Percentiles rank a stretch among this genome's conserved stretches.
Evolutionary conservation across 2,329 filamentous ascomycete genomes (phyloP).

Genomic region (Fusarium nygamai): DNA sequence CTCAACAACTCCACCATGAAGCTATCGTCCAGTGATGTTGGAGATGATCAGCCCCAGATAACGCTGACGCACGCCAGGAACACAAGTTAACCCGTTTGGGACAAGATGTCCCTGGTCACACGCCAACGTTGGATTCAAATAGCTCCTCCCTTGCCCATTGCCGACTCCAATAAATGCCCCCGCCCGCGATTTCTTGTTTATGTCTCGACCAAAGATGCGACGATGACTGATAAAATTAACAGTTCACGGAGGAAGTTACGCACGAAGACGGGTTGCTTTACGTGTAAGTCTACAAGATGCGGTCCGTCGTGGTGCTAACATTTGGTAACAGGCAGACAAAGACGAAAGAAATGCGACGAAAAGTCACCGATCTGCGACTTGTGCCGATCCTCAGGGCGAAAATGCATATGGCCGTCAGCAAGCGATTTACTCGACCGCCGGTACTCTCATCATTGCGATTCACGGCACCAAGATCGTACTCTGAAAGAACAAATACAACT

Average conservation of each 20-base stretch:
- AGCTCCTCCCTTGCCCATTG: background rate
- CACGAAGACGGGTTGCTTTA: slow-evolving; percentile 34
- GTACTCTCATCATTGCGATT: slow-evolving; percentile 9
- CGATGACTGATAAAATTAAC: background rate
- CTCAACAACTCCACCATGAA: background rate
- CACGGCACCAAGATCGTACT: background rate
- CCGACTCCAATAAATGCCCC: background rate
- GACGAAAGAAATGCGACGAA: slow-evolving; percentile 36
- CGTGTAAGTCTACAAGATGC: background rate
- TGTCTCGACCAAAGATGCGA: background rate
- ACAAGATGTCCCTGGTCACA: background rate
- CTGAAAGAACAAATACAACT: background rate
- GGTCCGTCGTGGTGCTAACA: background rate
- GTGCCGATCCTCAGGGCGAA: slow-evolving; percentile 1
- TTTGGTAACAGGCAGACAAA: slow-evolving; percentile 5
- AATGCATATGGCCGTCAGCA: slow-evolving; percentile 25
- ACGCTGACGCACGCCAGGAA: background rate
- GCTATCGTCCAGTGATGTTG: background rate
- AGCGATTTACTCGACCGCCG: slow-evolving; percentile 29
- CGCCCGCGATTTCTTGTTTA: background rate
- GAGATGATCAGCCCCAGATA: background rate
- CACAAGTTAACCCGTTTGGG: background rate
- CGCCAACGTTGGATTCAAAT: background rate
- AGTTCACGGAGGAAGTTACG: slow-evolving; percentile 7
- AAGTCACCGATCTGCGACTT: slow-evolving; percentile 9